Base-by-base conservation (phyloP, 352 stramenopile genomes). In the Phytophthora melonis region DNA sequence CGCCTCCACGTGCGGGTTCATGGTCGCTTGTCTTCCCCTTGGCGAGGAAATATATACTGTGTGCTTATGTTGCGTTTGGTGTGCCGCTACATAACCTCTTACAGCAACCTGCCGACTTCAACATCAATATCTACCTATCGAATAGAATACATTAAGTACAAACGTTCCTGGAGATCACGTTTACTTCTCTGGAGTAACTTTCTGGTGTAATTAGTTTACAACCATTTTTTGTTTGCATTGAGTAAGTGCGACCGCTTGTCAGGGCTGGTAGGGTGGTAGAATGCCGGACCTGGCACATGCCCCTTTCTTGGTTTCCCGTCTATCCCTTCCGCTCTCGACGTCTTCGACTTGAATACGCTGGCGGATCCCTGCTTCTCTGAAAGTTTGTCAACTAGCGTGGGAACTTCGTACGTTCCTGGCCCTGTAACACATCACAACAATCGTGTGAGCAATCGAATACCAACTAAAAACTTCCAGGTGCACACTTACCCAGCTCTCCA, bases 171-270 rank as follows among this genome's bases (percentile, higher is more conserved):
- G n/a, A n/a, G n/a, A n/a, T n/a, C n/a, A n/a, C n/a, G n/a, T n/a
- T n/a, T n/a, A n/a, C n/a, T n/a, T n/a, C n/a, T n/a, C n/a, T n/a
- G n/a, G n/a, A n/a, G n/a, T n/a, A n/a, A n/a, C n/a, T n/a, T n/a
- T n/a, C n/a, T n/a, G n/a, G n/a, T n/a, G 16, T n/a, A 50, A 19
- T 19, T 4, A n/a, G 18, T n/a, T 59, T 82, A 94, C 32, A 94
- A 65, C 88, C 88, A 94, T 72, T 94, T 94, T 36, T 92, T 92
- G 74, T 91, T 92, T 41, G 83, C 81, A 67, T 94, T 94, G 19
- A 93, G 80, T 59, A 92, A 55, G 57, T 94, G 84, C 23, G 84
- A 93, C 39, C 74, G 79, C 27, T 82, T 87, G n/a, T 90, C 83
- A 0, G 77, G 79, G 54, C 74, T 90, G 5, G 63, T 63, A 19